phyloP scores from a whole-genome alignment of 2,329 filamentous ascomycete genomes.

The Xylaria sp. region DNA sequence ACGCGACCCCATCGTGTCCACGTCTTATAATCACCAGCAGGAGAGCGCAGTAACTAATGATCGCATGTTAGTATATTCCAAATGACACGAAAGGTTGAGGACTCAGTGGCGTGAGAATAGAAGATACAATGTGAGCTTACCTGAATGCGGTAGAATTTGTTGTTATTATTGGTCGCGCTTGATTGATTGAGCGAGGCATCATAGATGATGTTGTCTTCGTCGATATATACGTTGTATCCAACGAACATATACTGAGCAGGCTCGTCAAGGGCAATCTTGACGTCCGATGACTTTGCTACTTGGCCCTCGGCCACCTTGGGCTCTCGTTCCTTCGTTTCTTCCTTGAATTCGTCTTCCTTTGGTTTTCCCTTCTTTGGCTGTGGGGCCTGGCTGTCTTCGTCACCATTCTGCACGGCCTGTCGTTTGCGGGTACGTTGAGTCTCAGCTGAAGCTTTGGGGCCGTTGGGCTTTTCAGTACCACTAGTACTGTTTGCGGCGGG shows the following conservation, averaged over 20 bases:
- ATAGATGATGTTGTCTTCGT: conserved; percentile 69
- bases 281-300: conserved; percentile 52
- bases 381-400: conserved; percentile 30
- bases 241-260: conserved; percentile 43
- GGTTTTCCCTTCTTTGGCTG: conserved; percentile 39
- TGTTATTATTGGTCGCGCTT: conserved; percentile 73
- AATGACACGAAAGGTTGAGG: conserved; percentile 1
- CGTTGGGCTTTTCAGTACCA: conserved; percentile 4
- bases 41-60: conserved; percentile 51
- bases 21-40: conserved; percentile 54
- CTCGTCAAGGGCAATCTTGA: conserved; percentile 59
- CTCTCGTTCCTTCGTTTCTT: conserved; percentile 27
- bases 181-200: conserved; percentile 83
- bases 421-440: conserved; percentile 35
- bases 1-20: conserved; percentile 88
- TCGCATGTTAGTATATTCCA: conserved; percentile 2
- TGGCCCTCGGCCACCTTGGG: conserved; percentile 46
- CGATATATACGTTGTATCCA: conserved; percentile 66
- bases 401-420: conserved; percentile 27
- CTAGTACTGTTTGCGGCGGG: too few relatives aligned
- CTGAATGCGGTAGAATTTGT: conserved; percentile 83
- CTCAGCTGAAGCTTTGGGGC: conserved; percentile 6
- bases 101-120: too few relatives aligned
- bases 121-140: conserved; percentile 44
- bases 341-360: conserved; percentile 40